These are phyloP conservation scores for Syzygium jambos DNA, from an alignment of 345 rosid genomes.

Conservation along the genomic window DNA sequence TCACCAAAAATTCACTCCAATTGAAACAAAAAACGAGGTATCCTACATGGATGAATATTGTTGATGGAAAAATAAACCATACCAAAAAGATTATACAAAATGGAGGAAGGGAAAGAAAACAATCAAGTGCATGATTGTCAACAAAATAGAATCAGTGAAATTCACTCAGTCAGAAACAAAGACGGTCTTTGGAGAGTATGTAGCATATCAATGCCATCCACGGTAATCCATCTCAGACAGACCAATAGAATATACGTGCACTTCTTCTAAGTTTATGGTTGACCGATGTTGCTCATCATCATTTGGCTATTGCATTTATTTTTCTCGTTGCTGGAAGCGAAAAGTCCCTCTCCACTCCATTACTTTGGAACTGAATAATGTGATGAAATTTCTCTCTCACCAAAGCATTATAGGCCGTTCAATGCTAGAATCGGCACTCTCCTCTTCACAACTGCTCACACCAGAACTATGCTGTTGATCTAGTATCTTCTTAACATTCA, in stretches of 20 bases:
- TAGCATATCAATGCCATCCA: neutral
- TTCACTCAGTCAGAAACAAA: neutral
- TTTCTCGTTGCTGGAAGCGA: neutral
- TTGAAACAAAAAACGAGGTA: neutral
- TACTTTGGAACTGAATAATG: neutral
- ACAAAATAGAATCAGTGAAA: neutral
- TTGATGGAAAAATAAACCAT: neutral
- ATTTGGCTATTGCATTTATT: neutral
- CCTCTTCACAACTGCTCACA: neutral
- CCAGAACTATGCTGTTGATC: neutral
- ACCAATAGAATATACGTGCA: neutral
- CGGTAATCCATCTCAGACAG: neutral
- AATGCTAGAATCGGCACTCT: neutral
- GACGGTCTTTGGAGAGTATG: neutral
- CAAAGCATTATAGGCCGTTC: neutral
- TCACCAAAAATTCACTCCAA: neutral
- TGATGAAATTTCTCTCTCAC: neutral
- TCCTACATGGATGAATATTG: neutral
- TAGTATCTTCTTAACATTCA: neutral
- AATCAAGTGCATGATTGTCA: neutral
- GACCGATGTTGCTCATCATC: neutral
- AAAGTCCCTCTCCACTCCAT: neutral
- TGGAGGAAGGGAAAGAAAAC: neutral
- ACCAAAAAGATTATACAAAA: neutral
- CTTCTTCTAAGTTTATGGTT: neutral